Evolutionary conservation across 2,329 filamentous ascomycete species (phyloP).

Genomic region (Exserohilum turcica): DNA sequence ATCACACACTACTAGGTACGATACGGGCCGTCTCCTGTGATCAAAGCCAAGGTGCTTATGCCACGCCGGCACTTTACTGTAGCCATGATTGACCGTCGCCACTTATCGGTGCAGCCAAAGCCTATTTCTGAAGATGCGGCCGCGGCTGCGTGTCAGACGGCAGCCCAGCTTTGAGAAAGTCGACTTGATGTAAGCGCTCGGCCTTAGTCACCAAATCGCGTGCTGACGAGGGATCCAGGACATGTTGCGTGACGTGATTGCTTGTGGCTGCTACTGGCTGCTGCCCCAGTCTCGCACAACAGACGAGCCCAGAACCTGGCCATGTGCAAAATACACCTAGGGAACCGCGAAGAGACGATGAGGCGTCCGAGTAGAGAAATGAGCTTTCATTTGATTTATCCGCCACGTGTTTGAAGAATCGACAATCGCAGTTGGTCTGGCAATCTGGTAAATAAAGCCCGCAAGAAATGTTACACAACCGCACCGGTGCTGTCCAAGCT

Average conservation of each 20-base stretch:
- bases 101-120: no score
- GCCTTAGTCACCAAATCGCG: not conserved
- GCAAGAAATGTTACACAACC: constrained; percentile 34
- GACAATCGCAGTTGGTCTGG: constrained; percentile 23
- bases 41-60: not conserved
- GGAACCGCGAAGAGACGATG: constrained; percentile 2
- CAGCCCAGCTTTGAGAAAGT: not conserved
- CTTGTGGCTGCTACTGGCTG: not conserved
- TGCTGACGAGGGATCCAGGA: not conserved
- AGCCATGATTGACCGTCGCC: no score
- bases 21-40: not conserved
- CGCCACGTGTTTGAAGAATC: constrained; percentile 27
- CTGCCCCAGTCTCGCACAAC: not conserved
- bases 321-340: constrained; percentile 4
- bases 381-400: constrained; percentile 34
- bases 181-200: no score
- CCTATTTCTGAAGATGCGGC: no score
- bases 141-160: not conserved
- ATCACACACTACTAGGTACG: not conserved
- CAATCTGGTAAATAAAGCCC: constrained; percentile 29
- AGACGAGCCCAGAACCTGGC: not conserved
- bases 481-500: constrained; percentile 22
- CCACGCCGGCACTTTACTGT: no score
- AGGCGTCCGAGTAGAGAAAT: constrained; percentile 14
- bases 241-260: not conserved